These are phyloP conservation scores for Blakeslea trispora DNA, from an alignment of 371 early-diverging fungal genomes.

Conservation along the genomic window DNA sequence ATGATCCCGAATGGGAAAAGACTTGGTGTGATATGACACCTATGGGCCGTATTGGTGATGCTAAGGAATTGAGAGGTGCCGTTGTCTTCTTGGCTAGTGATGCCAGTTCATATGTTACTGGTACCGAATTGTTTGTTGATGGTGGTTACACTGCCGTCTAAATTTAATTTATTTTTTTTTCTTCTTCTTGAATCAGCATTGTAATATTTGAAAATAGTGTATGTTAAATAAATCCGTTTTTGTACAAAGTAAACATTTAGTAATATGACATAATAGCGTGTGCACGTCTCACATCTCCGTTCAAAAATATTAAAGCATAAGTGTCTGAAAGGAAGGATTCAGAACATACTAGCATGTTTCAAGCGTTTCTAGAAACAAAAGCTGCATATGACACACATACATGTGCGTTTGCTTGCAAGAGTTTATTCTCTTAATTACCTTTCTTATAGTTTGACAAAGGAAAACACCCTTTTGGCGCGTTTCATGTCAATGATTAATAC, in stretches of 20 bases:
- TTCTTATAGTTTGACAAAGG: background rate
- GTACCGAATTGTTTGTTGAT: conserved; percentile 50
- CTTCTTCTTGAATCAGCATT: too few species aligned
- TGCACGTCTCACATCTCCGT: background rate
- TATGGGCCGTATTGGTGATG: conserved; percentile 56
- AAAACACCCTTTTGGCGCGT: background rate
- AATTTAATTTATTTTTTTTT: conserved; percentile 7
- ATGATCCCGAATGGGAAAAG: conserved; percentile 33
- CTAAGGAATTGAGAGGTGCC: conserved; percentile 70
- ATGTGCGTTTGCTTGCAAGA: too few species aligned
- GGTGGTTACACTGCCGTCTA: conserved; percentile 52
- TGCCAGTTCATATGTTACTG: conserved; percentile 64
- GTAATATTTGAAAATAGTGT: too few species aligned
- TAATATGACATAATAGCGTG: background rate
- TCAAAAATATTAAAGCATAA: background rate
- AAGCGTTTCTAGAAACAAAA: too few species aligned
- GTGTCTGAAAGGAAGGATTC: too few species aligned
- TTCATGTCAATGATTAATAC: background rate
- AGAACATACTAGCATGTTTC: too few species aligned
- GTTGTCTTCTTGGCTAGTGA: conserved; percentile 72
- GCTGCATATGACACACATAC: too few species aligned
- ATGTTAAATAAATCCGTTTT: background rate
- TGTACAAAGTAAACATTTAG: background rate
- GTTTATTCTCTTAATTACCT: too few species aligned
- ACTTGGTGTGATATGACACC: conserved; percentile 43